Evolutionary conservation across 129 eudicot species (phyloP), one percentile per base, ranked within the genome.

Genomic region (Silybum marianum): DNA sequence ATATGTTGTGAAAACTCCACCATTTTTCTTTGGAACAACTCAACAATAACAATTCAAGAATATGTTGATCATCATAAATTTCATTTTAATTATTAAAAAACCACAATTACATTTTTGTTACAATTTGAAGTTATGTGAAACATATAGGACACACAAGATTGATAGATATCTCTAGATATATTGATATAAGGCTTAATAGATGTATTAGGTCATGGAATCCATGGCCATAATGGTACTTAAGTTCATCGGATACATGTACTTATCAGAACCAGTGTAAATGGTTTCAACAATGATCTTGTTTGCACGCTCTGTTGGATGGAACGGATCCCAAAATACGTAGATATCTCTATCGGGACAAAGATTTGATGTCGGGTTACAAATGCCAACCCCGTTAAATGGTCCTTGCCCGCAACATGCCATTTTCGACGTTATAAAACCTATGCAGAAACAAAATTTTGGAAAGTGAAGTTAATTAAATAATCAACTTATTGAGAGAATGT

Each of bases 361-460:
- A 25, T 82, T 81, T 58, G 97, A 92, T 13, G 86, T 38, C 2
- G 76, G 44, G 4, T 77, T 92, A 83, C 97, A 92, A 12, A 92
- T 42, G 62, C 97, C 97, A 34, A 90, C 58, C 71, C 97, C 97
- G 23, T 92, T 92, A 73, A 78, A 88, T 0, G 94, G 92, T 38
- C 97, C 97, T 85, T 92, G 97, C 74, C 97, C 97, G 21, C 97
- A 92, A 72, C 97, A 92, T 19, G 97, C 97, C n/a, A 85, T 39
- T 79, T 89, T 92, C 36, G 97, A 85, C 36, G 91, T 87, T n/a
- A 76, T 36, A 76, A 92, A 92, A 69, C 95, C 97, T 92, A 84
- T 76, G 48, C 25, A 71, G 13, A 69, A 18, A 4, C 38, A 63
- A 79, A 79, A 12, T 18, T 5, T n/a, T 1, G 9, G 23, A 58